Evolutionary conservation across 305 asterid species (phyloP).

Genomic region (Solanum hybrid): DNA sequence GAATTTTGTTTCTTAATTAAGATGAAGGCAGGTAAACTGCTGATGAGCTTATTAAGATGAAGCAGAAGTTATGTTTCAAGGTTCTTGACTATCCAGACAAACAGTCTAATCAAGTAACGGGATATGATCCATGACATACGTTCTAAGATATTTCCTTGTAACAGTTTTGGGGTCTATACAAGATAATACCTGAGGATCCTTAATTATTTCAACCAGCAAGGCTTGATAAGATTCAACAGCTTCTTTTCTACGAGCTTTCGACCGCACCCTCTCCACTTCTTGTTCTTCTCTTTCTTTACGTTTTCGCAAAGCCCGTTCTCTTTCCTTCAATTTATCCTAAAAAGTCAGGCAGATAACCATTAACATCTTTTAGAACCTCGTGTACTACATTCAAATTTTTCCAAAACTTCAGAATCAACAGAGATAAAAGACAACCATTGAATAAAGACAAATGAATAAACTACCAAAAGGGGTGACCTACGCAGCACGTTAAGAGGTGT

Average conservation of each 20-base stretch:
- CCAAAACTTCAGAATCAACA: neutral
- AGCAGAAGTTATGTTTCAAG: neutral
- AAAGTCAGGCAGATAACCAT: neutral
- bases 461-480: neutral
- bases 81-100: neutral
- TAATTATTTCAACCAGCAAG: constrained; percentile 83
- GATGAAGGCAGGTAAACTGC: neutral
- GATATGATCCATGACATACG: neutral
- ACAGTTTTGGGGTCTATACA: neutral
- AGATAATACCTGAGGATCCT: constrained; percentile 79
- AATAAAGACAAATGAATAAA: neutral
- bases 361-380: constrained; percentile 3
- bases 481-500: neutral
- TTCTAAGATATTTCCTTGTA: neutral
- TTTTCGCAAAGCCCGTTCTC: constrained; percentile 81
- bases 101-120: neutral
- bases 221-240: constrained; percentile 89
- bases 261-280: constrained; percentile 95
- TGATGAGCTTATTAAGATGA: neutral
- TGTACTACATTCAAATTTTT: neutral
- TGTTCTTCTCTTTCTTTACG: constrained; percentile 98
- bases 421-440: neutral
- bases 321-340: constrained; percentile 91
- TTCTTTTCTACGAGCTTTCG: constrained; percentile 88
- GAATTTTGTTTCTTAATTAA: neutral